Evolutionary conservation across 2,329 filamentous ascomycete genomes (phyloP), one percentile per base, ranked within the genome.

Genomic region (Fusarium musae): DNA sequence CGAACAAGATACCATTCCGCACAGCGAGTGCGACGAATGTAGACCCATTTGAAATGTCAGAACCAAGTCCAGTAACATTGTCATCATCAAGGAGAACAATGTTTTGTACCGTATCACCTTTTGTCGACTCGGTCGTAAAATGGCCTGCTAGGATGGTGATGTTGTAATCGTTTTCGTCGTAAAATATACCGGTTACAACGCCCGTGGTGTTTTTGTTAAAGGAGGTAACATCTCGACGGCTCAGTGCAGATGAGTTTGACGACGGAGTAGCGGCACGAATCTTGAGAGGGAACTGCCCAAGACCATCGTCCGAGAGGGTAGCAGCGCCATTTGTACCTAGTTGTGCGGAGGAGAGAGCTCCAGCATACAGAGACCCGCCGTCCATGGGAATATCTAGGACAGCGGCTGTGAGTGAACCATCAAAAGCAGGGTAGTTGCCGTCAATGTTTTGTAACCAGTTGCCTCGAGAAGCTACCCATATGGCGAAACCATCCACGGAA

Each of bases 381-480:
- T 87, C 87, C 59, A 86, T 87, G 3, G 91, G 87, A 26, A 94
- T 84, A 59, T 91, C 86, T n/a, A 93, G 87, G 43, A 92, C 86
- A 11, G 87, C 86, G 2, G 93, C 88, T 23, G 91, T 93, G 50
- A 99, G 86, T 63, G 91, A 84, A 42, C 96, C 97, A 65, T 87
- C 87, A 76, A 97, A 88, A 11, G 89, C 86, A 61, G 93, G 90
- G 37, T 91, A 87, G 12, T 88, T 83, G 11, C 89, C 84, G 40
- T 90, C 82, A 23, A 98, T 84, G 75, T 97, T 96, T 79, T 94
- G 90, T 21, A 99, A 86, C 96, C 96, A 99, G 79, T 96, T 96
- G 65, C 87, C 88, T 70, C 88, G 87, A 7, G 95, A 97, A 6
- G 93, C 93, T 12, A 98, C 92, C 96, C 96, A 99, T 42, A 98